A percentile compares a stretch with the other conserved stretches of the same genome.
Evolutionary conservation across 2,329 filamentous ascomycete species (phyloP).

Genomic region (Trichoderma lentiforme): DNA sequence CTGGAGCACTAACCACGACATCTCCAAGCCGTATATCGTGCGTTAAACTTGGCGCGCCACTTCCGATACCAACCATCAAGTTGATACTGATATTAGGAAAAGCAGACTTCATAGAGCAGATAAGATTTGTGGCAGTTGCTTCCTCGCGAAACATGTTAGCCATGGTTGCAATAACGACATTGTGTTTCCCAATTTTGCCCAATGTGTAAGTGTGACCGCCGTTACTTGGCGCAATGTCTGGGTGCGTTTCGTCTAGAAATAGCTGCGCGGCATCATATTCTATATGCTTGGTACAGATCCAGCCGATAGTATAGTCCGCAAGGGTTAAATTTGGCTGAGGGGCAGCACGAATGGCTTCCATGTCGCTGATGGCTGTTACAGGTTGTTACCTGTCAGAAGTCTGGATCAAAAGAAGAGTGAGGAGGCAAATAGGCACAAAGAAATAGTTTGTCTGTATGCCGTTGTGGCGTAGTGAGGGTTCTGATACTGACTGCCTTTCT

Average conservation of each 20-base stretch:
- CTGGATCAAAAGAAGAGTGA: no score
- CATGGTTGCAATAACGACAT: slow-evolving; percentile 23
- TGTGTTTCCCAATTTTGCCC: slow-evolving; percentile 21
- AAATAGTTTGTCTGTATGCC: no score
- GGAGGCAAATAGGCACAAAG: no score
- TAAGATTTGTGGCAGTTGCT: no score
- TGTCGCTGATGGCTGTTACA: not conserved
- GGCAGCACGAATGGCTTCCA: not conserved
- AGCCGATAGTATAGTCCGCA: slow-evolving; percentile 38
- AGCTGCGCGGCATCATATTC: slow-evolving; percentile 36
- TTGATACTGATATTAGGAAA: slow-evolving; percentile 28
- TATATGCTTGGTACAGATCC: slow-evolving; percentile 40
- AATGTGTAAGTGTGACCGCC: slow-evolving; percentile 22
- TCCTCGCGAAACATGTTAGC: no score
- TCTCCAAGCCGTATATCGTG: slow-evolving; percentile 36
- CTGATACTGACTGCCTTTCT: no score
- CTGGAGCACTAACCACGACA: slow-evolving; percentile 26
- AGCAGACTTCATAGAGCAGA: not conserved
- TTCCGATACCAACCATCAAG: slow-evolving; percentile 23
- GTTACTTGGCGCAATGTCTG: slow-evolving; percentile 25
- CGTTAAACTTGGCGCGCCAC: slow-evolving; percentile 33
- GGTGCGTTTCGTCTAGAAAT: slow-evolving; percentile 22
- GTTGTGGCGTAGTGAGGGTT: no score
- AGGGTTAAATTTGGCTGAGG: not conserved
- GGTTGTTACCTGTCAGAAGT: no score